These are phyloP conservation scores for Madurella fahalii DNA, from an alignment of 2,329 filamentous ascomycete species.

Conservation along the genomic window DNA sequence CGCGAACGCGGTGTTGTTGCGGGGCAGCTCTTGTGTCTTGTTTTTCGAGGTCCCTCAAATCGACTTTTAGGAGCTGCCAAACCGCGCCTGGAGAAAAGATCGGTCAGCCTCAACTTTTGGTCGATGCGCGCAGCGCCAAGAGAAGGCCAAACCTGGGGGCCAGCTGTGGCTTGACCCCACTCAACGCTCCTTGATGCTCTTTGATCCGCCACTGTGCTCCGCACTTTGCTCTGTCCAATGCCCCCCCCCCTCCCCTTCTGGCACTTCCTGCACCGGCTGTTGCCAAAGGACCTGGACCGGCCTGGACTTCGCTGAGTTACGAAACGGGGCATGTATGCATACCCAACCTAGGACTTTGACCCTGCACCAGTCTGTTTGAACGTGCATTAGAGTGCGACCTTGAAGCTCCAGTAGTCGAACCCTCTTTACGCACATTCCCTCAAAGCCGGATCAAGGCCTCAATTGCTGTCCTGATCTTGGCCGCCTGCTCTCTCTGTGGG, in stretches of 20 bases:
- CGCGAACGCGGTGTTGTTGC: background rate
- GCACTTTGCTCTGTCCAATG: background rate
- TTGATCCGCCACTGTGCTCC: background rate
- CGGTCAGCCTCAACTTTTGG: conserved; percentile 15
- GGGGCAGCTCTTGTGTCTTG: background rate
- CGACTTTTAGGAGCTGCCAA: conserved; percentile 18
- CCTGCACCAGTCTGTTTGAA: background rate
- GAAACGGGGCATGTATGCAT: background rate
- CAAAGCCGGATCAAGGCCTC: background rate
- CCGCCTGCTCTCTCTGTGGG: background rate
- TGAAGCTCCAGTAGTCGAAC: background rate
- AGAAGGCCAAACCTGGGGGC: background rate
- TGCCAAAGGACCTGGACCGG: background rate
- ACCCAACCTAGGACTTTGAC: background rate
- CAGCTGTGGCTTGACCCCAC: conserved; percentile 10
- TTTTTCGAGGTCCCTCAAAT: background rate
- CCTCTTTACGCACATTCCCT: background rate
- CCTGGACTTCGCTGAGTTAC: background rate
- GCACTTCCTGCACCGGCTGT: background rate
- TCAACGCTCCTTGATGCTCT: background rate
- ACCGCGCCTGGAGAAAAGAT: conserved; percentile 18
- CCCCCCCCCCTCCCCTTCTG: background rate
- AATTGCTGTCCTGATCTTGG: too few species aligned
- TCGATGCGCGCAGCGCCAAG: background rate
- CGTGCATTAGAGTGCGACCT: background rate